Evolutionary conservation across 2,329 filamentous ascomycete genomes (phyloP), one percentile per base, ranked within the genome.

Genomic region (Microsporum canis): DNA sequence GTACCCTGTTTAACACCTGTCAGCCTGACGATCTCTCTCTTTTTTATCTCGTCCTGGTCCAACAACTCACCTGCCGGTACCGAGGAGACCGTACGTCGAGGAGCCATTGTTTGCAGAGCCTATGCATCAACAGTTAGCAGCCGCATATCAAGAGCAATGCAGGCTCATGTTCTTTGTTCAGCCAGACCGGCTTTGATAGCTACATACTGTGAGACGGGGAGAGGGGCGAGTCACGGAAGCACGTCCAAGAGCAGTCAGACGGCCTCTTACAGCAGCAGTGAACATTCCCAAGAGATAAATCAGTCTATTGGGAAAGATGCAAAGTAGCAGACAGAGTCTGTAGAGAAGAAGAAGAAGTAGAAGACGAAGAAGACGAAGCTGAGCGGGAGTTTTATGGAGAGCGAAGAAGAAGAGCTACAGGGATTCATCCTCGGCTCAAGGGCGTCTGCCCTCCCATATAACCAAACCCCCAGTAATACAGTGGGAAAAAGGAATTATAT

Each of bases 1-100:
- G 77, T 86, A 87, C 65, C 83, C 84, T 85, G 70, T 45, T 7
- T 12, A 51, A 10, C n/a, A 7, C 10, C 23, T 45, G 36, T 43
- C 58, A 49, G 60, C 43, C 56, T n/a, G 47, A 38, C 39, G 1
- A 49, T 47, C 36, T 33, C 7, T 55, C 10, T 55, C 49, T 17
- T 38, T 3, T 6, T 17, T 6, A 10, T 55, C 27, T 55, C 41
- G 2, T 12, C 27, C 10, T 8, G 14, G 2, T 12, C 27, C 10
- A 5, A 4, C 31, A 55, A 69, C 72, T 68, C 66, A 79, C 77
- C 76, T 70, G 78, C 75, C 33, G 75, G 74, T 61, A 77, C 72
- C 27, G 76, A 77, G 55, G 76, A 78, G 59, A 57, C 61, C n/a
- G 63, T 60, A 43, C 64, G 65, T 38, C 71, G 70, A 63, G 73